These are phyloP conservation scores for Serendipita sp. DNA, from an alignment of 1,284 basidiomycete species.

Conservation along the genomic window DNA sequence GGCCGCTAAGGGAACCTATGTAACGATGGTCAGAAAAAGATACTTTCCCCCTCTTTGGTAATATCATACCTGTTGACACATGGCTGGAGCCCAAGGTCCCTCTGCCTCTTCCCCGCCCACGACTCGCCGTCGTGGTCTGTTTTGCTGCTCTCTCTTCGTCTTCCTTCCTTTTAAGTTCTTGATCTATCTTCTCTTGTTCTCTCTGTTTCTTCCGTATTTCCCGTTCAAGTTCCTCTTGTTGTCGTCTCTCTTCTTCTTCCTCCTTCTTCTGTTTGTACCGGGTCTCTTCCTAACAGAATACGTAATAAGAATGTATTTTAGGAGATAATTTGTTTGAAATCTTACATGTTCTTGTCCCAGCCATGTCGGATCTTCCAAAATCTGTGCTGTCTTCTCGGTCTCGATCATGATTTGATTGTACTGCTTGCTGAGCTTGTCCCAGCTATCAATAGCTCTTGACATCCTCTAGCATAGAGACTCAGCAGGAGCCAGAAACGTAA, in stretches of 20 bases:
- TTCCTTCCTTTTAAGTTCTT: background rate
- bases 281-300: background rate
- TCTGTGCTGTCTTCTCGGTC: background rate
- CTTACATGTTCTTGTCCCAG: background rate
- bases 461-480: background rate
- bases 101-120: constrained; percentile 1
- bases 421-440: background rate
- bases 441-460: background rate
- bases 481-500: background rate
- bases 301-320: background rate
- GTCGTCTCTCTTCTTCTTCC: background rate
- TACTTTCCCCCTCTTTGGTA: no score
- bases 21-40: background rate
- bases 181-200: background rate
- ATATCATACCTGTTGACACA: background rate
- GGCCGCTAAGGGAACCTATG: background rate
- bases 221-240: background rate
- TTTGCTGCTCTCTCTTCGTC: background rate
- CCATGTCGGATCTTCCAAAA: background rate
- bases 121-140: background rate
- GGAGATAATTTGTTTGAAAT: background rate
- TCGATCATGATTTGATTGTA: background rate
- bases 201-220: background rate
- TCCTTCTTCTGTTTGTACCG: background rate
- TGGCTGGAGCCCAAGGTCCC: background rate